These are phyloP conservation scores for Phytophthora citrophthora DNA, from an alignment of 352 stramenopile genomes.

Conservation along the genomic window DNA sequence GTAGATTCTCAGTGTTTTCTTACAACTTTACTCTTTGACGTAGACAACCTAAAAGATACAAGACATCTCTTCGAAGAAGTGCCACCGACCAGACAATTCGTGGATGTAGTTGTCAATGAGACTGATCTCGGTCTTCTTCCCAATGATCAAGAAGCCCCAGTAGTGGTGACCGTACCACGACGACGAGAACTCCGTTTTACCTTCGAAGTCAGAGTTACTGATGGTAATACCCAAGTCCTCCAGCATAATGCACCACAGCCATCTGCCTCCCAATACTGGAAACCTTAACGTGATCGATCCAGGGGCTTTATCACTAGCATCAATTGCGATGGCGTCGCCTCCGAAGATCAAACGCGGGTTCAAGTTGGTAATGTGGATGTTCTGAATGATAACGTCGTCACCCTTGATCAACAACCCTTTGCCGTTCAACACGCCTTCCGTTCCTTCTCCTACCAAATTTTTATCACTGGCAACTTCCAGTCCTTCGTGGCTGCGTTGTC, in stretches of 20 bases:
- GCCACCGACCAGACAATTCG: slow-evolving; percentile 32
- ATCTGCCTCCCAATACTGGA: slow-evolving; percentile 41
- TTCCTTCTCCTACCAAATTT: slow-evolving; percentile 40
- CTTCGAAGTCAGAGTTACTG: slow-evolving; percentile 45
- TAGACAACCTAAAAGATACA: too few relatives aligned
- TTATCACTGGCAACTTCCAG: slow-evolving; percentile 34
- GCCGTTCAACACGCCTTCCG: slow-evolving; percentile 12
- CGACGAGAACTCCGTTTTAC: slow-evolving; percentile 7
- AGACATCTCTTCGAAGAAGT: too few relatives aligned
- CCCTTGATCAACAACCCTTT: slow-evolving; percentile 11
- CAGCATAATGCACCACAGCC: slow-evolving; percentile 22
- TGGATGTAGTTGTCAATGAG: slow-evolving; percentile 46
- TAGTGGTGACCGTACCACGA: slow-evolving; percentile 3
- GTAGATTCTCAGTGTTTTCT: too few relatives aligned
- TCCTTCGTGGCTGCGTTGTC: slow-evolving; percentile 14
- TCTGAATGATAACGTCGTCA: background rate
- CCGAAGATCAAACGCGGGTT: background rate
- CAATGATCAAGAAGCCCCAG: slow-evolving; percentile 26
- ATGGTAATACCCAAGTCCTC: slow-evolving; percentile 14
- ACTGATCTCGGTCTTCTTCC: slow-evolving; percentile 28
- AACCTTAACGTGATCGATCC: slow-evolving; percentile 44
- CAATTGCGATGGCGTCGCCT: background rate
- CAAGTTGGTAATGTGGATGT: background rate
- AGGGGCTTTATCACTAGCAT: background rate
- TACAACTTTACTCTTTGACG: too few relatives aligned